Percentiles rank a stretch among this genome's conserved stretches.
Evolutionary conservation across 805 yeast species (phyloP).

Genomic region (Limtongozyma cylindracea): DNA sequence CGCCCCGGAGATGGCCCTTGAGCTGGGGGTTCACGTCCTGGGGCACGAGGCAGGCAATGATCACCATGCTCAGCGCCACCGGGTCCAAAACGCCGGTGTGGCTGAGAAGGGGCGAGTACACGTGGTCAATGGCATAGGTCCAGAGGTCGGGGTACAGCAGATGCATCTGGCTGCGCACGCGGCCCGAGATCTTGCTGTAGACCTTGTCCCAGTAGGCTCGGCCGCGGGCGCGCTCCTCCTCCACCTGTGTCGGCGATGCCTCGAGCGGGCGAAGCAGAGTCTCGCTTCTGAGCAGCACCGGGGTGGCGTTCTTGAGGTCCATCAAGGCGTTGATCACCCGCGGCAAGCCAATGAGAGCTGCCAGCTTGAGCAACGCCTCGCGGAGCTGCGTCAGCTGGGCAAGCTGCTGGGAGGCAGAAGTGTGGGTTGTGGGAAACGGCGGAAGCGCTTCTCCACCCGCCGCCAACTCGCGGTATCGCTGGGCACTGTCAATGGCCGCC

Average conservation of each 20-base stretch:
- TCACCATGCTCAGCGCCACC: conserved; percentile 50
- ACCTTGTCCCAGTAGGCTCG: conserved; percentile 42
- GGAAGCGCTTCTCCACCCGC: too few species aligned
- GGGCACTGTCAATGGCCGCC: too few species aligned
- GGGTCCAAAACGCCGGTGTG: conserved; percentile 34
- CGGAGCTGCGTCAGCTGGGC: too few species aligned
- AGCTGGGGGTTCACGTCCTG: conserved; percentile 87
- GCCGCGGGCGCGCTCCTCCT: conserved; percentile 17
- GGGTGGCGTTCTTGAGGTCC: conserved; percentile 38
- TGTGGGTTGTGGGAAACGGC: too few species aligned
- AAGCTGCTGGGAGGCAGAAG: too few species aligned
- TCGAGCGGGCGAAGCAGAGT: conserved; percentile 8
- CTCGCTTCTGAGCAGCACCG: conserved; percentile 9
- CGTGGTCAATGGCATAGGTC: conserved; percentile 43
- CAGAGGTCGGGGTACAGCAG: conserved; percentile 73
- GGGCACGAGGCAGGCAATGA: conserved; percentile 63
- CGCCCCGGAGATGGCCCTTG: conserved; percentile 79
- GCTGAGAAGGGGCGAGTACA: conserved; percentile 58
- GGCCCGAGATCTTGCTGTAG: conserved; percentile 46
- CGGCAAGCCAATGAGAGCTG: conserved; percentile 69
- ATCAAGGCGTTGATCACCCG: conserved; percentile 61
- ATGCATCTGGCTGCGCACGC: conserved; percentile 43
- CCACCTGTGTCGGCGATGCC: conserved; percentile 4
- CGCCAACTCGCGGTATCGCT: too few species aligned
- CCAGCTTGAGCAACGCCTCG: conserved; percentile 55